Percentiles rank a stretch among this genome's conserved stretches.
Evolutionary conservation across 2,329 filamentous ascomycete species (phyloP).

Genomic region (Fusarium nanum): DNA sequence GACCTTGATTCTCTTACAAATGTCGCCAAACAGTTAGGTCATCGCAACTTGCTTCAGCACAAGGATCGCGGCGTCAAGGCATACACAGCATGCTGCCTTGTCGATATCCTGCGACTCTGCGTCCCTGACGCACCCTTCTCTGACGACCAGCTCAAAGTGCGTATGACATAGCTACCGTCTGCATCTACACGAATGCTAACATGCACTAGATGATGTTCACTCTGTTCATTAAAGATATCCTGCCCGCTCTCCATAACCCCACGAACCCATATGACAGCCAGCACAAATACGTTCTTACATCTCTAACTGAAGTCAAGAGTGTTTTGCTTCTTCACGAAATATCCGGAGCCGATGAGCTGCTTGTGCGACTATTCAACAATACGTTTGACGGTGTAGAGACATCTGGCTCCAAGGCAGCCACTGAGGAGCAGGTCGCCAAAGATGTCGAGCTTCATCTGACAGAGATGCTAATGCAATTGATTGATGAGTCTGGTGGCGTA

Average conservation of each 20-base stretch:
- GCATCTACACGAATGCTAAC: slow-evolving; percentile 37
- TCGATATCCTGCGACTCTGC: slow-evolving; percentile 92
- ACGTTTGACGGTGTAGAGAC: slow-evolving; percentile 93
- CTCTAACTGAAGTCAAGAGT: slow-evolving; percentile 92
- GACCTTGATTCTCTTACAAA: slow-evolving; percentile 85
- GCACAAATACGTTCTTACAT: slow-evolving; percentile 90
- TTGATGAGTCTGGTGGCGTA: slow-evolving; percentile 84
- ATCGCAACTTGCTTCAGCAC: slow-evolving; percentile 84
- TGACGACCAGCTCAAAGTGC: slow-evolving; percentile 86
- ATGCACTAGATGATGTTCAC: slow-evolving; percentile 86
- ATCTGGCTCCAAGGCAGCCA: slow-evolving; percentile 73
- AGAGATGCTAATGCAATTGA: slow-evolving; percentile 82
- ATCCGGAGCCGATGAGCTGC: slow-evolving; percentile 81
- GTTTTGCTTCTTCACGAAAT: slow-evolving; percentile 92
- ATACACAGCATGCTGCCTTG: slow-evolving; percentile 87
- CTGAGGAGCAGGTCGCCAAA: slow-evolving; percentile 86
- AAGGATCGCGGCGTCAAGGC: slow-evolving; percentile 95
- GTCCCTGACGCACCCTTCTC: slow-evolving; percentile 96
- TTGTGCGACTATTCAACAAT: slow-evolving; percentile 83
- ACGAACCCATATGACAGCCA: slow-evolving; percentile 92
- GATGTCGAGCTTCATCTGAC: slow-evolving; percentile 95
- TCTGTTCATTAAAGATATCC: slow-evolving; percentile 83
- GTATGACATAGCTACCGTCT: slow-evolving; percentile 4
- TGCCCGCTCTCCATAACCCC: slow-evolving; percentile 87
- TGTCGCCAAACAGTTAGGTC: slow-evolving; percentile 86